Evolutionary conservation across 176 grass and related monocot species (phyloP).

Genomic region (Sorghum bicolor): DNA sequence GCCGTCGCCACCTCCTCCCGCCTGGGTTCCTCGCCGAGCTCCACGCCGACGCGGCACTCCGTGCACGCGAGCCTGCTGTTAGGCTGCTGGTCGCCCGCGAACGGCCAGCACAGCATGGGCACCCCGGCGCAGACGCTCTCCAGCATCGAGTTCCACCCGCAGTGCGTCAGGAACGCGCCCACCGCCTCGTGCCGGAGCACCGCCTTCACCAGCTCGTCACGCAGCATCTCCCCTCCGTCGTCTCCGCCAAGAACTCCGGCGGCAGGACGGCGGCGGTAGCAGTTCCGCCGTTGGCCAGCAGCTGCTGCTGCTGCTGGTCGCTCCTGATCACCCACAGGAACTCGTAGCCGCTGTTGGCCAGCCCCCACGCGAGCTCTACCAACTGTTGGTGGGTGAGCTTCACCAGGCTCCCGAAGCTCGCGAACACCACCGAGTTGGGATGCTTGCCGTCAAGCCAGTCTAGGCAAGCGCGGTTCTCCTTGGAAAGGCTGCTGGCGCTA

Average conservation of each 20-base stretch:
- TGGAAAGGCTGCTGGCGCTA: neutral
- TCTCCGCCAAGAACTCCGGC: neutral
- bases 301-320: neutral
- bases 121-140: slow-evolving; percentile 20
- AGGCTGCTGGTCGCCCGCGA: neutral
- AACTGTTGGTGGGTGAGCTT: neutral
- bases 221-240: neutral
- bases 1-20: neutral
- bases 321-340: slow-evolving; percentile 32
- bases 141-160: slow-evolving; percentile 53
- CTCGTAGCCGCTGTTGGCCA: slow-evolving; percentile 4
- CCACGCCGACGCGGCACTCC: slow-evolving; percentile 26
- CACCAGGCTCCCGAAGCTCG: slow-evolving; percentile 12
- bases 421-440: slow-evolving; percentile 12
- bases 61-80: slow-evolving; percentile 20
- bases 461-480: slow-evolving; percentile 4
- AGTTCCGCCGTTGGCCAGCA: neutral
- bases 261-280: neutral
- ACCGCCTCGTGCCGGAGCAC: slow-evolving; percentile 33
- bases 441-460: slow-evolving; percentile 2
- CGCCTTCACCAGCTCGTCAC: slow-evolving; percentile 38
- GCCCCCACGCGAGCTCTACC: slow-evolving; percentile 26
- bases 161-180: slow-evolving; percentile 38
- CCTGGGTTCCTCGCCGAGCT: neutral
- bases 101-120: slow-evolving; percentile 21